A percentile compares a stretch with the other conserved stretches of the same genome.
These are phyloP conservation scores for Mycena rebaudengoi DNA, from an alignment of 768 basidiomycete species.

Conservation along the genomic window DNA sequence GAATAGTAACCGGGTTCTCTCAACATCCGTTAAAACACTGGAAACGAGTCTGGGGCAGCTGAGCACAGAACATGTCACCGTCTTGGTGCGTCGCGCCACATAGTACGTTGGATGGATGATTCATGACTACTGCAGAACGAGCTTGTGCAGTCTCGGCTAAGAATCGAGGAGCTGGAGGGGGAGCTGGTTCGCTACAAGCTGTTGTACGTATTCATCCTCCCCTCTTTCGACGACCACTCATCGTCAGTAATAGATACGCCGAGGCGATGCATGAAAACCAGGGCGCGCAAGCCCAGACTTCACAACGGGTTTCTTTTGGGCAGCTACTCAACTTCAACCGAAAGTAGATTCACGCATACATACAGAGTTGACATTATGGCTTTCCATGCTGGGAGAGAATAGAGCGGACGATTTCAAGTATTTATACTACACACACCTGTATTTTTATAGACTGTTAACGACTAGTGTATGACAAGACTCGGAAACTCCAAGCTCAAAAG, in stretches of 20 bases:
- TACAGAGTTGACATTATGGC: background rate
- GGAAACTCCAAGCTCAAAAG: too few relatives aligned
- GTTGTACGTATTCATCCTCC: constrained; percentile 59
- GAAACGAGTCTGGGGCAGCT: constrained; percentile 82
- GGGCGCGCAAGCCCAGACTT: constrained; percentile 75
- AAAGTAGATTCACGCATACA: background rate
- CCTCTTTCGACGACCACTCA: background rate
- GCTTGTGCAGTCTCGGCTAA: constrained; percentile 86
- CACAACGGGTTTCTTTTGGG: constrained; percentile 64
- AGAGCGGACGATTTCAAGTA: too few relatives aligned
- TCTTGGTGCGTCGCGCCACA: constrained; percentile 56
- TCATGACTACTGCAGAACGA: constrained; percentile 66
- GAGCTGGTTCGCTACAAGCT: constrained; percentile 96
- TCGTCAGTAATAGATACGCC: constrained; percentile 51
- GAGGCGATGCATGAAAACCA: constrained; percentile 83
- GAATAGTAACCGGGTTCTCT: constrained; percentile 78
- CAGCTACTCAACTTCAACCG: constrained; percentile 19
- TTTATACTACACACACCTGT: too few relatives aligned
- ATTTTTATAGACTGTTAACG: too few relatives aligned
- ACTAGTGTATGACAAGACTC: too few relatives aligned
- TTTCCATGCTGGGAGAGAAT: background rate
- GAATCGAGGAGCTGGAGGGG: constrained; percentile 92
- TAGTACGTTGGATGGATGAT: background rate
- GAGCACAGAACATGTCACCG: constrained; percentile 83
- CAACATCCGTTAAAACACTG: constrained; percentile 74